Conservation (phyloP, 2,329 filamentous ascomycete genomes). For the Stachybotrys elegans region DNA sequence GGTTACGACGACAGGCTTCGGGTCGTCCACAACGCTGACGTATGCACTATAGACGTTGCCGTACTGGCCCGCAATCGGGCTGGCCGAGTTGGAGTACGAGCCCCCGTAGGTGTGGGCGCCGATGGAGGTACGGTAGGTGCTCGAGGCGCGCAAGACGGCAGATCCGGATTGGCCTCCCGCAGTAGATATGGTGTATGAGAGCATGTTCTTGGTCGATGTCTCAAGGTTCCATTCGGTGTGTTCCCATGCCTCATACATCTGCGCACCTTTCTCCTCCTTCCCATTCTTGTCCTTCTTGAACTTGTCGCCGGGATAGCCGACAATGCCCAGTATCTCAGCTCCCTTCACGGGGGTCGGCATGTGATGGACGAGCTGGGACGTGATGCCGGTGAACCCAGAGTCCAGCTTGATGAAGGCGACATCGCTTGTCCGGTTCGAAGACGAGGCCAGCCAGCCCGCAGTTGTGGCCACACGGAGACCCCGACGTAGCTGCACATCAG, state of each 20-base stretch:
- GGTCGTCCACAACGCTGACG: neutral
- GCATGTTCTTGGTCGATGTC: neutral
- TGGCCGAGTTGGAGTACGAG: neutral
- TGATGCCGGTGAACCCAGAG: neutral
- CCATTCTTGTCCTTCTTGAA: neutral
- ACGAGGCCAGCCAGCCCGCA: too few relatives aligned
- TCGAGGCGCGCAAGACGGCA: neutral
- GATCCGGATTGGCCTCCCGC: neutral
- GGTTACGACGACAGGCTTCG: too few relatives aligned
- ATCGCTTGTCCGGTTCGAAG: too few relatives aligned
- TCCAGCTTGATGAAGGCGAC: neutral
- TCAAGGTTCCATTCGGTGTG: neutral
- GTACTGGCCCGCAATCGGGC: neutral
- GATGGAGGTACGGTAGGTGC: neutral
- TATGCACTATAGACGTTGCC: neutral
- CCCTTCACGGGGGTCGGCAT: too few relatives aligned
- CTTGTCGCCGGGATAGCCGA: neutral
- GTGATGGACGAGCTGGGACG: too few relatives aligned
- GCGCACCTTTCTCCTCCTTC: too few relatives aligned
- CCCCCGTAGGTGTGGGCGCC: neutral
- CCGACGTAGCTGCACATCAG: too few relatives aligned
- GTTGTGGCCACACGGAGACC: too few relatives aligned
- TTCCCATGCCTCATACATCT: neutral
- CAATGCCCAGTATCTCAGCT: neutral
- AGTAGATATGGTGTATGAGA: neutral